Evolutionary conservation across 176 grass and related monocot genomes (phyloP), one percentile per base, ranked within the genome.

Genomic region (Metroxylon sagu): DNA sequence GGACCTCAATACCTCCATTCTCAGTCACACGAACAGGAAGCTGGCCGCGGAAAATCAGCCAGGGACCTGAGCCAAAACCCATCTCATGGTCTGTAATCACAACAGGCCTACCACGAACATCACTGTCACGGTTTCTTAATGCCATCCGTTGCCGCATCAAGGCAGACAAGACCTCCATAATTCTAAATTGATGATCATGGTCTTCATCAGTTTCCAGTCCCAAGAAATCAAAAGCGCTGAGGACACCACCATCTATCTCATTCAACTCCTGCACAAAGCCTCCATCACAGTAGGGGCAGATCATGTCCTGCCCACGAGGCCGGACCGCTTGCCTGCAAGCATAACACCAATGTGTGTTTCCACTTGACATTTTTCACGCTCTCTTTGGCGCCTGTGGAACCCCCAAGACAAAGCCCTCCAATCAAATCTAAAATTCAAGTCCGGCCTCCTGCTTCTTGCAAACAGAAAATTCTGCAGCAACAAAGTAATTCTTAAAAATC

Each of bases 281-380:
- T 18, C 51, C 18, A 54, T 55, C 18, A 54, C 52, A 67, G 14
- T 67, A 31, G 16, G 65, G 52, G 19, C 65, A 67, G 18, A 35
- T 5, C 26, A 19, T 39, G 28, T 67, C 52, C 65, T 10, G 25
- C 25, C 52, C 51, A 30, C 28, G 6, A 54, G 52, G 65, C 27
- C 26, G 65, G 27, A 67, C 52, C 21, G 27, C 52, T 55, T 67
- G 51, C 65, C 51, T 53, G 26, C 65, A 67, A 50, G 53, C 51
- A 18, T 55, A 67, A 55, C 65, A 67, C 65, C 52, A 67, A 51
- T 67, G 52, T 14, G 52, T 67, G 65, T 17, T 51, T 27, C 26
- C 30, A 55, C 18, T 67, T 1, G 65, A 31, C 65, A 35, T 54
- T 10, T 35, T 35, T 16, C 16, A 43, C 2, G 0, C 35, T 14